phyloP scores from a whole-genome alignment of 441 rosid species.

The Erodium texanum region DNA sequence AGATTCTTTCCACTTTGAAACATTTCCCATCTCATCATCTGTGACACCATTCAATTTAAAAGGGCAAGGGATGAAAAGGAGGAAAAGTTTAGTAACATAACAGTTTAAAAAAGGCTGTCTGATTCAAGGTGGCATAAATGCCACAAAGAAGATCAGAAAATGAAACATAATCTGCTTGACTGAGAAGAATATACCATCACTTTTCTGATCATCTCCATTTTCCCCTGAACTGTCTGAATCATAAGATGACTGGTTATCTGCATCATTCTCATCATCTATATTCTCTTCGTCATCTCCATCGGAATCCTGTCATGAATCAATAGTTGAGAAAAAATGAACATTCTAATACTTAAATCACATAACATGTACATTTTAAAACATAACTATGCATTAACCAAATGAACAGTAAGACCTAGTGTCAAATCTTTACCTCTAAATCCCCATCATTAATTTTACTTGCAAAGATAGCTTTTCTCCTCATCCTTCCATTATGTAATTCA shows the following conservation, averaged over 20 bases:
- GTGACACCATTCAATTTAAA: conserved; percentile 14
- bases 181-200: conserved; percentile 33
- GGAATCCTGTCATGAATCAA: conserved; percentile 33
- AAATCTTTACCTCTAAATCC: conserved; percentile 31
- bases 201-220: conserved; percentile 27
- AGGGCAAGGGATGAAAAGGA: conserved; percentile 18
- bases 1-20: conserved; percentile 76
- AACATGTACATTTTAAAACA: not conserved
- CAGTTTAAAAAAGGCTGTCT: not conserved
- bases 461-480: conserved; percentile 73
- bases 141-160: not conserved
- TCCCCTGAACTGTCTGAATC: conserved; percentile 38
- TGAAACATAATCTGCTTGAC: not conserved
- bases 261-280: conserved; percentile 21
- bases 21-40: conserved; percentile 54
- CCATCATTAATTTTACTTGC: conserved; percentile 29
- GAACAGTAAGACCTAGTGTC: not conserved
- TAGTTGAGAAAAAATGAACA: conserved; percentile 11
- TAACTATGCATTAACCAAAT: not conserved
- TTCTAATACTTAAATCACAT: no score
- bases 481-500: conserved; percentile 61
- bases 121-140: not conserved
- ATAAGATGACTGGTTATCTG: conserved; percentile 29
- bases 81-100: not conserved
- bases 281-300: conserved; percentile 38